Conservation (phyloP, 352 stramenopile genomes). For the Phytophthora palmivora region DNA sequence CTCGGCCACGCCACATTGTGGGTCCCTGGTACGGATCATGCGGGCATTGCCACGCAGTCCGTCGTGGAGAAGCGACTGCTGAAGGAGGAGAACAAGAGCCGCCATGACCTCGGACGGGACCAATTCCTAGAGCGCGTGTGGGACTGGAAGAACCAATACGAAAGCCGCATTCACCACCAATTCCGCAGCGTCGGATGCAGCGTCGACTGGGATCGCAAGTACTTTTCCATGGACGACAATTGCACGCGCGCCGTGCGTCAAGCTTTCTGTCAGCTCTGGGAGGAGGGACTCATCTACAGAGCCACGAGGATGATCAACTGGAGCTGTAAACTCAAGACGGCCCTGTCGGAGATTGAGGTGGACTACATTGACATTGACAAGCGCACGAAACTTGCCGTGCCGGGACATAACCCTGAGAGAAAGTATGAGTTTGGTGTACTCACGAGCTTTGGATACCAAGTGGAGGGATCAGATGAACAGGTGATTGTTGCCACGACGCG, state of each 20-base stretch:
- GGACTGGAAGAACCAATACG: conserved; percentile 97
- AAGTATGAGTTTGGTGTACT: conserved; percentile 99
- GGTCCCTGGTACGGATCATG: conserved; percentile 98
- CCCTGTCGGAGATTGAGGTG: conserved; percentile 97
- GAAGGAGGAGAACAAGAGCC: conserved; percentile 82
- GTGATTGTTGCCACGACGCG: conserved; percentile 94
- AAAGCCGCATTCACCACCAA: conserved; percentile 87
- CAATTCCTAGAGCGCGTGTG: conserved; percentile 95
- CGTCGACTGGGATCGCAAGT: conserved; percentile 97
- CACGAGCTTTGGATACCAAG: conserved; percentile 97
- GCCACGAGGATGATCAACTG: conserved; percentile 99
- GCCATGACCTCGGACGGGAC: conserved; percentile 92
- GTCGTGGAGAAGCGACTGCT: conserved; percentile 91
- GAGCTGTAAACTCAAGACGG: conserved; percentile 98
- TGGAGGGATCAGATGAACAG: conserved; percentile 91
- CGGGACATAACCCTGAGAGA: conserved; percentile 94
- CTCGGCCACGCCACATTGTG: conserved; percentile 97
- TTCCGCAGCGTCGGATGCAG: conserved; percentile 93
- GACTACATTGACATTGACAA: conserved; percentile 99
- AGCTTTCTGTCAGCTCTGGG: conserved; percentile 95
- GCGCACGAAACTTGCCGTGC: conserved; percentile 95
- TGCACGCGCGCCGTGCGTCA: conserved; percentile 97
- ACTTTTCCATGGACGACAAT: conserved; percentile 99
- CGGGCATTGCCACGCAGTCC: conserved; percentile 98
- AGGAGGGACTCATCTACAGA: conserved; percentile 97